Base-by-base conservation (phyloP, 2,329 filamentous ascomycete genomes). In the Scopulariopsis brevicaulis region DNA sequence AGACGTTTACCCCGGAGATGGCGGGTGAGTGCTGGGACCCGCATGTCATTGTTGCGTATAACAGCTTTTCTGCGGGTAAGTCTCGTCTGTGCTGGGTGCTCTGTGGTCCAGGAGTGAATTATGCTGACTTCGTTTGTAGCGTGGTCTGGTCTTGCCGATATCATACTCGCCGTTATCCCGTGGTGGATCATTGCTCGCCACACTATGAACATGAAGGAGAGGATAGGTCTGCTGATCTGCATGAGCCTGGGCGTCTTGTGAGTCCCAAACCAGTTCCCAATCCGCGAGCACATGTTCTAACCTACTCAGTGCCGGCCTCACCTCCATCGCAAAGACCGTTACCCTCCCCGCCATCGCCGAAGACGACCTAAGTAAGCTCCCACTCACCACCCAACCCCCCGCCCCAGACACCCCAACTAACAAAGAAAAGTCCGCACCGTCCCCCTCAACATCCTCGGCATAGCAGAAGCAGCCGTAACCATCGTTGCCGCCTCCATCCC, bases 171-270 rank as follows among this genome's bases (percentile, higher is more conserved):
- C 0, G 34, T 73, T 1, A 58, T 76, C 3, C 74, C 73, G 0
- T 74, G 71, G 73, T 69, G 65, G 37, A 69, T 76, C 11, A 69
- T 76, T 46, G 71, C 69, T 71, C 65, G 64, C 0, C 62, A 73
- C 18, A 66, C 66, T 7, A 74, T 75, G 69, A 71, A 66, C 56
- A 64, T 62, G 28, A 71, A 69, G 60, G 74, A 76, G 55, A 73
- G 74, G 58, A 59, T 73, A n/a, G 72, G 73, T 3, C 71, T 73
- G 0, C 61, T 69, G 7, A 61, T 72, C 1, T 73, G 73, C 8
- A 75, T 76, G 74, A 73, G 71, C 60, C 70, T 76, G 65, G 73
- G 73, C 1, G 58, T 75, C 1, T 72, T 75, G 71, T 73, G 63
- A 62, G 69, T 58, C 4, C 28, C 15, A 11, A 24, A 4, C 22